Base-by-base conservation (phyloP, 192 early-diverging fungal species). In the Globomyces pollinis-pini region DNA sequence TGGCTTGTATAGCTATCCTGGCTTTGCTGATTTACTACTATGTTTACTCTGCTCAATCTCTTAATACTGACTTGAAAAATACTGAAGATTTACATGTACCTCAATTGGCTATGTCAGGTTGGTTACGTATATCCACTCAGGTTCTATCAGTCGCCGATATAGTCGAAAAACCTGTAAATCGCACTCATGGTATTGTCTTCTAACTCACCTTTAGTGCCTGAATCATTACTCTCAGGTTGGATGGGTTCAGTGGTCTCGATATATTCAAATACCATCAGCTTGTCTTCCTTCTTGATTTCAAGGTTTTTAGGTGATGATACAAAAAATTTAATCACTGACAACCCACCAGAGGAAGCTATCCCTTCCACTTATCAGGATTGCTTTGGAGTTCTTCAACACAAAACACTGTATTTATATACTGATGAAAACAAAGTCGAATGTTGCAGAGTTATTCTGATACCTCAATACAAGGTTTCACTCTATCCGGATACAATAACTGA, bases 391-490 rank as follows among this genome's bases (percentile, higher is more conserved):
- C 67, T 94, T 51, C 85, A 85, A 33, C 83, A 86, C 53, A 79
- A 86, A 29, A 86, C 85, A n/a, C 71, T 94, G 45, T 87, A 88
- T 35, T 67, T 94, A 49, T 94, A 94, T 61, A 84, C 88, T 38
- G 77, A 82, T 34, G 92, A 91, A 43, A 68, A 79, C 8, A 80
- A 86, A 69, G 38, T 73, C 16, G 87, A 91, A 41, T 90, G 90
- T 67, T 75, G 80, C n/a, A 79, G 85, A 11, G 85, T 92, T 2
- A 83, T 92, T n/a, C 71, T 78, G 8, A 60, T 91, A 65, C 67
- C 79, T 4, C 71, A 89, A 50, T 83, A 86, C 67, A 60, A 70
- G 8, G 82, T 93, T 18, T 31, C 59, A 23, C 44, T 73, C 9
- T 65, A 60, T 49, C 64, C 66, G 15, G 47, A 57, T 24, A 29